Evolutionary conservation across 352 stramenopile species (phyloP).

Genomic region (Pythium aquatile): DNA sequence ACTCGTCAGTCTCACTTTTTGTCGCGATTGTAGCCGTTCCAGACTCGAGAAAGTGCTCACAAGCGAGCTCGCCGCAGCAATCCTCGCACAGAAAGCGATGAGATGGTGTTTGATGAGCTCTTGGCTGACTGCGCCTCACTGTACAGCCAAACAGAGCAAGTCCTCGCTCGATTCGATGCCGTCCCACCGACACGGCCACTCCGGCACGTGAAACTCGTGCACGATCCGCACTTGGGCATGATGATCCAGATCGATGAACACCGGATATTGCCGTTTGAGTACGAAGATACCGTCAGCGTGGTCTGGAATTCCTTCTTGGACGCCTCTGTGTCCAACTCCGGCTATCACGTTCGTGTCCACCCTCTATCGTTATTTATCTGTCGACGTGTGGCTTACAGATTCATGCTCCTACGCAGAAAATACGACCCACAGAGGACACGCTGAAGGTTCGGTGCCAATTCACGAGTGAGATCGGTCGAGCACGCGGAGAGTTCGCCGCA

Average conservation of each 20-base stretch:
- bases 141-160: not conserved
- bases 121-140: not conserved
- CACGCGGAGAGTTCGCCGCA: not conserved
- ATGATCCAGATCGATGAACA: conserved; percentile 6
- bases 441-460: conserved; percentile 5
- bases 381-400: too few relatives aligned
- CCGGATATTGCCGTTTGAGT: conserved; percentile 15
- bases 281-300: conserved; percentile 2
- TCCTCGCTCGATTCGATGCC: not conserved
- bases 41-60: too few relatives aligned
- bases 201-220: not conserved
- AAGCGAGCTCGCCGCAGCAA: not conserved
- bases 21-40: too few relatives aligned
- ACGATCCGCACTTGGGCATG: conserved; percentile 10
- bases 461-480: not conserved
- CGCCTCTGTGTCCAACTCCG: not conserved
- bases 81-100: not conserved
- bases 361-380: too few relatives aligned
- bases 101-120: not conserved
- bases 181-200: not conserved
- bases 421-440: not conserved
- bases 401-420: too few relatives aligned
- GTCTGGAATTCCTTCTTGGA: conserved; percentile 6
- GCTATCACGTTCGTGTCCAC: too few relatives aligned
- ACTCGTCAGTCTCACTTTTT: not conserved